Evolutionary conservation across 2,329 filamentous ascomycete genomes (phyloP).

Genomic region (Seiridium unicorne): DNA sequence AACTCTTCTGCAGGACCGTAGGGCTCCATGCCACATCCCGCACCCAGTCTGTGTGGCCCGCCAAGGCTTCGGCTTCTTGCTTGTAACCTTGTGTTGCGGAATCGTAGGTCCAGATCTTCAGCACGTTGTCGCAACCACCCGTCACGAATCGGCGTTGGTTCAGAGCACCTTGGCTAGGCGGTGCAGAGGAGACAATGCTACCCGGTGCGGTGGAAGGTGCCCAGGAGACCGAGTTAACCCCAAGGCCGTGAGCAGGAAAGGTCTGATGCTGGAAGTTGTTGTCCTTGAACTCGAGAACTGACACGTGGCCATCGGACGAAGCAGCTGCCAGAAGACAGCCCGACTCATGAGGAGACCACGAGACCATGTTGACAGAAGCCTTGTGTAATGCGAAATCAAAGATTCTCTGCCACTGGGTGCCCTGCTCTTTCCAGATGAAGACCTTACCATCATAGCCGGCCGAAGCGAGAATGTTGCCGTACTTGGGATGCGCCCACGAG

Average conservation of each 20-base stretch:
- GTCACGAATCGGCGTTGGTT: constrained; percentile 85
- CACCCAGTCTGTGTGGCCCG: constrained; percentile 93
- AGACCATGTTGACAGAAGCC: constrained; percentile 92
- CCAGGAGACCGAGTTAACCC: constrained; percentile 96
- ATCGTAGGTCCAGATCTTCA: constrained; percentile 92
- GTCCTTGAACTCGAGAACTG: constrained; percentile 94
- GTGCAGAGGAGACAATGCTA: constrained; percentile 73
- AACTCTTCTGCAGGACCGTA: constrained; percentile 90
- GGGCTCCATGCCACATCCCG: constrained; percentile 97
- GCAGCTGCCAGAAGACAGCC: constrained; percentile 94
- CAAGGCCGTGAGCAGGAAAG: constrained; percentile 88
- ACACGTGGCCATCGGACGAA: constrained; percentile 89
- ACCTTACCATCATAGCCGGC: constrained; percentile 97
- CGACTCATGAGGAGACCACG: constrained; percentile 95
- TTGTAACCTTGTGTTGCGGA: constrained; percentile 58
- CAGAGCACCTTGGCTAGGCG: constrained; percentile 53
- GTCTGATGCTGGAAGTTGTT: constrained; percentile 87
- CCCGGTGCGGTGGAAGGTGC: constrained; percentile 83
- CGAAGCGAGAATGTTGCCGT: constrained; percentile 94
- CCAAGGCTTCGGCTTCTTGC: constrained; percentile 62
- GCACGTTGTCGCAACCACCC: constrained; percentile 86
- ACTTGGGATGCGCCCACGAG: constrained; percentile 97
- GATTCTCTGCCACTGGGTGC: constrained; percentile 75
- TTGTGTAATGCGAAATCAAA: constrained; percentile 94
- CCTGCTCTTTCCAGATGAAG: constrained; percentile 94